Conservation (phyloP, 1,139 yeast species). For the Lodderomyces pseudojiufengensis region DNA sequence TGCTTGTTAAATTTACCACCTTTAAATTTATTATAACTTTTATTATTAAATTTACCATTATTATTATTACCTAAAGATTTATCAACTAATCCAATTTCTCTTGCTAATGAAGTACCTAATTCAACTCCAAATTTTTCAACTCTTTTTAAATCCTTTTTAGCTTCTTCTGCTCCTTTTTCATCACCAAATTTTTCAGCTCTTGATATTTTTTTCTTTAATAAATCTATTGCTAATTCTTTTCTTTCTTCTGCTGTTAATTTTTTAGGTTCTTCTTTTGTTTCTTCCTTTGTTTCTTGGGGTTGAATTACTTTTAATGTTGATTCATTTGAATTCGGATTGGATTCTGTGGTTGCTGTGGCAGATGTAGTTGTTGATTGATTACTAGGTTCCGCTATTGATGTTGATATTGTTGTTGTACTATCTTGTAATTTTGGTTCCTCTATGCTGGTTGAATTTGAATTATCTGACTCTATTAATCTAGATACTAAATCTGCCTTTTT, state of each 20-base stretch:
- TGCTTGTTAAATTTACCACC: conserved; percentile 5
- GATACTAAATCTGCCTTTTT: conserved; percentile 79
- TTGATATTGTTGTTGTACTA: conserved; percentile 13
- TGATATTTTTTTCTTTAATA: conserved; percentile 61
- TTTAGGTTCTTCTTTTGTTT: conserved; percentile 31
- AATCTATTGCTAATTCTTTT: conserved; percentile 63
- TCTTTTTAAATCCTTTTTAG: conserved; percentile 60
- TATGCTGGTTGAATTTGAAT: neutral
- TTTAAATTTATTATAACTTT: conserved; percentile 12
- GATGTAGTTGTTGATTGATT: conserved; percentile 7
- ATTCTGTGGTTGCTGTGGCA: conserved; percentile 9
- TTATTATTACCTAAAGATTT: conserved; percentile 23
- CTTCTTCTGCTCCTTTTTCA: conserved; percentile 50
- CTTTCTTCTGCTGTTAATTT: conserved; percentile 63
- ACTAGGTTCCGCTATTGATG: conserved; percentile 16
- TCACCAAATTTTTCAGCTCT: conserved; percentile 80
- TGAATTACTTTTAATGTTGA: conserved; percentile 15
- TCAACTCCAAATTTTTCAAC: conserved; percentile 84
- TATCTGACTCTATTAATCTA: conserved; percentile 49
- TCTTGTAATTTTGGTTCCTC: conserved; percentile 8
- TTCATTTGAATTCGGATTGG: conserved; percentile 8
- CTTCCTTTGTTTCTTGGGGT: conserved; percentile 13
- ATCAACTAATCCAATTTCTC: conserved; percentile 58
- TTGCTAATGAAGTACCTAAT: conserved; percentile 61
- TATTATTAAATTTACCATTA: conserved; percentile 15